Evolutionary conservation across 2,329 filamentous ascomycete species (phyloP).

Genomic region (Coleophoma eucalyptorum): DNA sequence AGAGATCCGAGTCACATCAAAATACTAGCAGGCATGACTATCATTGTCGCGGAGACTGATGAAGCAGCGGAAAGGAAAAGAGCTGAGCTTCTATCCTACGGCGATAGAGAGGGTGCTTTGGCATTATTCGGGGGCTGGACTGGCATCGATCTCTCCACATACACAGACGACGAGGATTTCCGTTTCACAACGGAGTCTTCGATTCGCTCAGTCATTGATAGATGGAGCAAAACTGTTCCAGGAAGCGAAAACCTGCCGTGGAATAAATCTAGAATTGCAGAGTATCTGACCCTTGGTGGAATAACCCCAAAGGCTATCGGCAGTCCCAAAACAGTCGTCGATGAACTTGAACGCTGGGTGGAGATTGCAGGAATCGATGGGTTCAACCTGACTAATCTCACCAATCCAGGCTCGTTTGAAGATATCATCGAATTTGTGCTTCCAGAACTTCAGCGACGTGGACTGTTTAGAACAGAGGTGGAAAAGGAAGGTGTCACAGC

Average conservation of each 20-base stretch:
- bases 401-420: constrained; percentile 62
- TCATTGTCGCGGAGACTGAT: constrained; percentile 61
- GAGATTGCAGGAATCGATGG: constrained; percentile 67
- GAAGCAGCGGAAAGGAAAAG: constrained; percentile 64
- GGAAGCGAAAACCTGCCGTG: constrained; percentile 53
- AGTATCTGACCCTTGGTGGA: constrained; percentile 64
- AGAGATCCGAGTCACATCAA: constrained; percentile 59
- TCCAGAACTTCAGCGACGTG: constrained; percentile 55
- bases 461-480: constrained; percentile 50
- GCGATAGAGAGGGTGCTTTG: constrained; percentile 61
- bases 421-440: constrained; percentile 62
- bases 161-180: constrained; percentile 60
- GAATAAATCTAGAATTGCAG: constrained; percentile 67
- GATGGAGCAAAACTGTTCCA: constrained; percentile 51
- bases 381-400: constrained; percentile 66
- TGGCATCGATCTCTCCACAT: constrained; percentile 58
- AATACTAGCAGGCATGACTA: constrained; percentile 62
- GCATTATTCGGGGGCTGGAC: constrained; percentile 75
- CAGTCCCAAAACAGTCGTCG: constrained; percentile 52
- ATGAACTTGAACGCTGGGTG: constrained; percentile 64
- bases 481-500: constrained; percentile 14
- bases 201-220: constrained; percentile 29
- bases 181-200: constrained; percentile 36
- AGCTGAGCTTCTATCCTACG: constrained; percentile 56
- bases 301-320: constrained; percentile 50